These are phyloP conservation scores for Apocynum venetum DNA, from an alignment of 257 asterid genomes.

Conservation along the genomic window DNA sequence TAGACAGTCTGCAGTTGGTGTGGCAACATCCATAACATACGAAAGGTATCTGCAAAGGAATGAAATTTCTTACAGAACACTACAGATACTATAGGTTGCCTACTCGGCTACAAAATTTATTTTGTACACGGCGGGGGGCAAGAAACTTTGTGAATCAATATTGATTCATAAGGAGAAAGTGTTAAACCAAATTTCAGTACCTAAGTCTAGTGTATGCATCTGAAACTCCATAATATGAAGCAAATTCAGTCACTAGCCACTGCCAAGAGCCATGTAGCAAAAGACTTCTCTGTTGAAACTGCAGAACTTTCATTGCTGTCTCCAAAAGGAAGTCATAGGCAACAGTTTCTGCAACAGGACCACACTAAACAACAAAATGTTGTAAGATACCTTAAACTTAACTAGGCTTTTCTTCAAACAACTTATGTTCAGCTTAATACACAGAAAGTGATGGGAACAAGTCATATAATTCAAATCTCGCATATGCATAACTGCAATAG, in stretches of 20 bases:
- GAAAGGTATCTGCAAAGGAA: slow-evolving; percentile 65
- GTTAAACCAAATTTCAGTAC: slow-evolving; percentile 31
- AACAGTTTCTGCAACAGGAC: slow-evolving; percentile 83
- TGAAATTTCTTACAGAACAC: not conserved
- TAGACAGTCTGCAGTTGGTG: slow-evolving; percentile 92
- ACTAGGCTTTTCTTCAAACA: not conserved
- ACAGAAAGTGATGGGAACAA: not conserved
- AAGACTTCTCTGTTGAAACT: slow-evolving; percentile 77
- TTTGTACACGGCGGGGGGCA: too few relatives aligned
- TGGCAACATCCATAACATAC: slow-evolving; percentile 94
- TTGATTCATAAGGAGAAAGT: not conserved
- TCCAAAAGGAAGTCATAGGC: slow-evolving; percentile 89
- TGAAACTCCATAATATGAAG: slow-evolving; percentile 84
- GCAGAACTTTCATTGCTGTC: slow-evolving; percentile 83
- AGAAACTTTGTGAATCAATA: not conserved
- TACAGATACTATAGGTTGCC: not conserved
- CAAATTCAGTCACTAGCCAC: slow-evolving; percentile 85
- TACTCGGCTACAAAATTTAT: not conserved
- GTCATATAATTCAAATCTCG: not conserved
- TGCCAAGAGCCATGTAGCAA: slow-evolving; percentile 73
- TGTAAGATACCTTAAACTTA: slow-evolving; percentile 10
- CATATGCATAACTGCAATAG: not conserved
- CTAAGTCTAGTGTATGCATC: slow-evolving; percentile 86
- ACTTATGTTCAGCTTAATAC: not conserved
- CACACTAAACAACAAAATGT: slow-evolving; percentile 41